phyloP scores from a whole-genome alignment of 768 basidiomycete species.

The Rhodosporidiobolus sp. region DNA sequence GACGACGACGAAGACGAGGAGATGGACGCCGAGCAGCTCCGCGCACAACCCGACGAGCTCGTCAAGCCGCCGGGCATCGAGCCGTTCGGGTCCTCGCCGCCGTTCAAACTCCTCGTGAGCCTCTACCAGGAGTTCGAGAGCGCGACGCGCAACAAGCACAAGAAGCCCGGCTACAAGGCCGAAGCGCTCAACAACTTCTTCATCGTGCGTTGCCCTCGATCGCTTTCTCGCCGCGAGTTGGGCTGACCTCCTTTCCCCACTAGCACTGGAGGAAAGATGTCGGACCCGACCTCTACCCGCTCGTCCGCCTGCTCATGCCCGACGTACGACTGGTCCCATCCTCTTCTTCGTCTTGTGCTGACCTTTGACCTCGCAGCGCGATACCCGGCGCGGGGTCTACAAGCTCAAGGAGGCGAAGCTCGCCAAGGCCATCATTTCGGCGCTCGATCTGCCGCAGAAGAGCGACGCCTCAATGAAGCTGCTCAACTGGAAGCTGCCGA shows the following conservation, averaged over 20 bases:
- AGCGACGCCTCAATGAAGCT: slow-evolving; percentile 48
- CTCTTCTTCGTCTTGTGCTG: not conserved
- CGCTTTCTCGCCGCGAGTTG: fast-evolving
- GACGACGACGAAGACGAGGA: not conserved
- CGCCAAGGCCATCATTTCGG: slow-evolving; percentile 85
- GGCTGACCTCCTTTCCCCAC: not conserved
- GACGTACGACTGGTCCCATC: slow-evolving; percentile 58
- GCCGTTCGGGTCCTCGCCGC: not conserved
- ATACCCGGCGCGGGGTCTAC: slow-evolving; percentile 85
- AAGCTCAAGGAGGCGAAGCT: slow-evolving; percentile 92
- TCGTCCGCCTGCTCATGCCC: slow-evolving; percentile 79
- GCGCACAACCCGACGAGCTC: slow-evolving; percentile 16
- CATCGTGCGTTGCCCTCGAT: not conserved
- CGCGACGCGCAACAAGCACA: slow-evolving; percentile 23
- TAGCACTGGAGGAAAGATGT: slow-evolving; percentile 71
- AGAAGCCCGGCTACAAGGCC: slow-evolving; percentile 21
- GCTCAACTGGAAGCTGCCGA: slow-evolving; percentile 71
- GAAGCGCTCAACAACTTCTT: slow-evolving; percentile 22
- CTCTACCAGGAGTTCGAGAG: slow-evolving; percentile 32
- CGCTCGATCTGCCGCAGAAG: slow-evolving; percentile 72
- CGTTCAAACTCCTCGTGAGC: slow-evolving; percentile 5
- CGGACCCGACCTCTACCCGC: slow-evolving; percentile 83
- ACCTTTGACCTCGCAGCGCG: slow-evolving; percentile 62
- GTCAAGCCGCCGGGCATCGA: slow-evolving; percentile 17
- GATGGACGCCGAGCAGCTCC: not conserved